Base-by-base conservation (phyloP, 257 asterid genomes). In the Scutellaria barbata region DNA sequence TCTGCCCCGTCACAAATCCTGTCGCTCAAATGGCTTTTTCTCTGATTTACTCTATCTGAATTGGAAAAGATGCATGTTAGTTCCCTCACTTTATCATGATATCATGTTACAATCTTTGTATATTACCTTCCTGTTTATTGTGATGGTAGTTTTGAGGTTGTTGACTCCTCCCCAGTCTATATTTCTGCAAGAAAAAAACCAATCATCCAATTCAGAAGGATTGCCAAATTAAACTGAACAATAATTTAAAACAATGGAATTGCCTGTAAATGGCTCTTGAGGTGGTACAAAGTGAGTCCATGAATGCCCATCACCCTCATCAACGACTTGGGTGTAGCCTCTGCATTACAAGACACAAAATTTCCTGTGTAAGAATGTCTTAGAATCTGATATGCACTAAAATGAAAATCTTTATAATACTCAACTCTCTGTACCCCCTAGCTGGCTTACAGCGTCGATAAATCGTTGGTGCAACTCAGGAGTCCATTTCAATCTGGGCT, bases 251-350 rank as follows among this genome's bases (percentile, higher is more conserved):
- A 48, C 5, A 66, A 33, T 2, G 25, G 1, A 20, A 7, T 63
- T 82, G 50, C 98, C 95, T 93, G 98, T 48, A 94, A 85, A 82
- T 94, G 98, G 76, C 98, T 94, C 85, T 94, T 94, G 80, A 94
- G 96, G 68, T 94, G 98, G 78, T 90, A 94, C 79, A 91, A 68
- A 66, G 98, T 94, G 66, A 94, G 86, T 3, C 98, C 98, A 67
- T 77, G 89, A 72, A 94, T 85, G 60, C 88, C 90, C 96, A 94
- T 91, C 20, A 89, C 83, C 78, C 96, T 94, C 98, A 89, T 94
- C 93, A 94, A 82, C 10, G 96, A 81, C 79, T 94, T 94, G 1
- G 98, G 98, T 46, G 97, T 91, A 69, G 98, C 98, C 85, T 89
- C 98, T 91, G 91, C 89, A 80, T 77, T 66, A 30, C 54, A 76